Conservation (phyloP, 345 rosid species). For the Melaleuca quinquenervia region DNA sequence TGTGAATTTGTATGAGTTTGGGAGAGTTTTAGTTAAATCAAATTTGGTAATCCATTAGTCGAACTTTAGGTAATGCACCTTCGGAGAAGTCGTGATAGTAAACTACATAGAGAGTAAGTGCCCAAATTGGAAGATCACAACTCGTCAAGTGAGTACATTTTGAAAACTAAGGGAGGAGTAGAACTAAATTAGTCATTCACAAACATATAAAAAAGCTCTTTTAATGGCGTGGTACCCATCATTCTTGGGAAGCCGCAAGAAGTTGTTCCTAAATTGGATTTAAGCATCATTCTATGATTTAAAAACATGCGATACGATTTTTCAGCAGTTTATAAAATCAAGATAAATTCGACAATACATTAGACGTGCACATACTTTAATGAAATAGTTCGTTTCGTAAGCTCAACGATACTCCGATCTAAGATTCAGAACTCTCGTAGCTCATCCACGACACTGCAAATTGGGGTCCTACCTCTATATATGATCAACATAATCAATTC, state of each 20-base stretch:
- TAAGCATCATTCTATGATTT: not conserved
- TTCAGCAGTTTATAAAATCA: not conserved
- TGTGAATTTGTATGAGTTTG: too few species aligned
- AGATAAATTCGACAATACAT: not conserved
- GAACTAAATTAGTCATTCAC: not conserved
- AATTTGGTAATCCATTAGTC: too few species aligned
- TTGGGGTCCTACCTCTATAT: not conserved
- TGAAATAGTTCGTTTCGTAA: not conserved
- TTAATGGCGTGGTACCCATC: not conserved
- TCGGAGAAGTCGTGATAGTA: too few species aligned
- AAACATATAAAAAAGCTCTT: not conserved
- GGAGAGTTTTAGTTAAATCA: too few species aligned
- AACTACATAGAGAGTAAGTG: too few species aligned
- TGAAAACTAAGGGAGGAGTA: not conserved
- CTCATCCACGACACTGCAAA: not conserved
- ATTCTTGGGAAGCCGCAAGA: not conserved
- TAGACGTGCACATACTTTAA: accelerated
- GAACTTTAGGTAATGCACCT: too few species aligned
- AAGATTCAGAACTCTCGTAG: not conserved
- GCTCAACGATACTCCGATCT: too few species aligned
- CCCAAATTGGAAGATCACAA: not conserved
- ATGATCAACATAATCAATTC: too few species aligned
- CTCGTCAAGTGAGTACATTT: not conserved
- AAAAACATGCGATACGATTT: too few species aligned
- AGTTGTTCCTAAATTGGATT: not conserved